A percentile compares a stretch with the other conserved stretches of the same genome.
Conservation (phyloP, 2,329 filamentous ascomycete species). For the Colletotrichum scovillei region DNA sequence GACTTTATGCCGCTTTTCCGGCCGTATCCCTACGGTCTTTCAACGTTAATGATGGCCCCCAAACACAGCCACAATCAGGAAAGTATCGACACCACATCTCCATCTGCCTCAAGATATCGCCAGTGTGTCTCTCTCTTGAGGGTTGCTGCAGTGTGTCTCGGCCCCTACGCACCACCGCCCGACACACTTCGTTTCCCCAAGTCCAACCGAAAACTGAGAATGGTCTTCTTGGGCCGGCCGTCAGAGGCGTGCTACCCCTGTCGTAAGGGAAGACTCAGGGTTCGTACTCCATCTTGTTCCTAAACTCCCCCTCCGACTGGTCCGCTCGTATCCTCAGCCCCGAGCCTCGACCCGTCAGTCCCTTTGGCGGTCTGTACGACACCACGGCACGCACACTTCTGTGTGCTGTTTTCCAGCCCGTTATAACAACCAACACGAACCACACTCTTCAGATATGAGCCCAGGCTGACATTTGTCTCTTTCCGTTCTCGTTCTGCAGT, state of each 20-base stretch:
- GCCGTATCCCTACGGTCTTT: background rate
- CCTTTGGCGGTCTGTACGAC: slow-evolving; percentile 5
- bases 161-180: background rate
- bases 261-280: slow-evolving; percentile 41
- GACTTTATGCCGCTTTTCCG: slow-evolving; percentile 15
- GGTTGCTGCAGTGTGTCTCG: slow-evolving; percentile 9
- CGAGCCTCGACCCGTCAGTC: slow-evolving; percentile 14
- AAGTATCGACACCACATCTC: slow-evolving; percentile 5
- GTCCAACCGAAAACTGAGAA: slow-evolving; percentile 21
- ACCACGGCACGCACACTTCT: background rate
- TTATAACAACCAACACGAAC: background rate
- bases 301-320: slow-evolving; percentile 15
- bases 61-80: slow-evolving; percentile 16
- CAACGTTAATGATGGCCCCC: background rate
- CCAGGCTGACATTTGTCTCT: slow-evolving; percentile 19
- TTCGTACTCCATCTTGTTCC: slow-evolving; percentile 32
- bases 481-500: slow-evolving; percentile 33
- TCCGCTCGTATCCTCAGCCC: slow-evolving; percentile 13
- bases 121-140: slow-evolving; percentile 1
- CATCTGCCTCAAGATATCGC: slow-evolving; percentile 11
- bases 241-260: slow-evolving; percentile 43
- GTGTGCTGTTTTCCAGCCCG: background rate
- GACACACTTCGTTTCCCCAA: background rate
- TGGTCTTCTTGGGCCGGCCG: slow-evolving; percentile 45
- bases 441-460: background rate